phyloP scores from a whole-genome alignment of 805 yeast species.

The Isabelozyma heimii region DNA sequence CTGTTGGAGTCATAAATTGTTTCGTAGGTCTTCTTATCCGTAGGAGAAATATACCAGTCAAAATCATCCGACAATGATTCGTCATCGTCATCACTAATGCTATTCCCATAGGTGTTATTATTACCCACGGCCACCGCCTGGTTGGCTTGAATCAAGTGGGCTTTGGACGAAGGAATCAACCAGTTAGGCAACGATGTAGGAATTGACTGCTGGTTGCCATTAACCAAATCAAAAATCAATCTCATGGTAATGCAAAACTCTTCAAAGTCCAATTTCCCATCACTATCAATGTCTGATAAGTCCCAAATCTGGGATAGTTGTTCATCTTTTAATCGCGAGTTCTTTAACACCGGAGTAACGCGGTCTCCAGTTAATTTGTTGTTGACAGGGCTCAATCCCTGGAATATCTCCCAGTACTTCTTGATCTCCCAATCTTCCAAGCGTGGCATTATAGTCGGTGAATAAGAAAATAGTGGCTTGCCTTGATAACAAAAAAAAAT shows the following conservation, averaged over 20 bases:
- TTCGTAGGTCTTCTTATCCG: conserved; percentile 76
- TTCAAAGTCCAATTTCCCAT: conserved; percentile 90
- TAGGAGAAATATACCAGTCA: conserved; percentile 96
- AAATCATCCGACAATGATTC: conserved; percentile 62
- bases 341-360: conserved; percentile 82
- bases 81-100: conserved; percentile 60
- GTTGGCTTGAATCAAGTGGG: conserved; percentile 82
- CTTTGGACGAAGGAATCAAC: conserved; percentile 89
- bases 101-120: conserved; percentile 9
- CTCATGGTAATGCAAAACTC: conserved; percentile 98
- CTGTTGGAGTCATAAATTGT: conserved; percentile 69
- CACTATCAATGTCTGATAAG: conserved; percentile 87
- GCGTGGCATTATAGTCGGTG: conserved; percentile 46
- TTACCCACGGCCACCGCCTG: conserved; percentile 48
- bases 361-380: conserved; percentile 82
- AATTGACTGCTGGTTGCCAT: conserved; percentile 53
- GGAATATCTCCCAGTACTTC: conserved; percentile 97
- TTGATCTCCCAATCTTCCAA: conserved; percentile 94
- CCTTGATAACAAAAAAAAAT: not conserved
- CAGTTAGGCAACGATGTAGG: conserved; percentile 83
- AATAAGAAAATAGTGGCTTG: not conserved
- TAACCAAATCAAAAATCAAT: conserved; percentile 84
- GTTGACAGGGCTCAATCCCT: conserved; percentile 78
- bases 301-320: conserved; percentile 87
- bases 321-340: conserved; percentile 78